Base-by-base conservation (phyloP, 139 green algal species). In the Desmodesmus armatus region DNA sequence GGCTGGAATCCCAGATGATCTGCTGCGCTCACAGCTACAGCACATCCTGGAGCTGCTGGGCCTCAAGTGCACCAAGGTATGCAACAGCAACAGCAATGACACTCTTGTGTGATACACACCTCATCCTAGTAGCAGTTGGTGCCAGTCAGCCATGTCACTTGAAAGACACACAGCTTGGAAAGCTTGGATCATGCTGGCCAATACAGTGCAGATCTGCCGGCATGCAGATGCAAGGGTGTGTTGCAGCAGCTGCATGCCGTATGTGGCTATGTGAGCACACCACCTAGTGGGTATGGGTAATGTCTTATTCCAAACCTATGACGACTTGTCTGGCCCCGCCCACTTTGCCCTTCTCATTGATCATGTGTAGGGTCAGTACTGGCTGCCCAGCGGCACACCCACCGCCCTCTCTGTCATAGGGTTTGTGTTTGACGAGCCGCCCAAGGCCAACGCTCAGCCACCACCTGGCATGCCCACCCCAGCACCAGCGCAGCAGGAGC, bases 361-460 rank as follows among this genome's bases (percentile, higher is more conserved):
- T n/a, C n/a, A n/a, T n/a, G 17, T 49, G 49, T 66, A 85, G 80
- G 80, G 69, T 23, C 67, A 86, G 70, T 79, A 74, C 37, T 86
- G 53, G 39, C 69, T 86, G 51, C 80, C 80, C 5, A 80, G 69
- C 13, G 80, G 67, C 31, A 69, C 49, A 1, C 69, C 80, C 31
- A 70, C 37, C 33, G 74, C 80, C 17, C 69, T 86, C 25, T 86
- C 80, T 23, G 44, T 86, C 3, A 71, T 86, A 39, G 80, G 80
- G 23, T 73, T 73, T 73, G 80, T 86, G n/a, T 86, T 86, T 79
- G 80, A 86, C 44, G 80, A 86, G 69, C 69, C 65, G 23, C 27
- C 33, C 13, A 39, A 67, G 43, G 29, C 29, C 15, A 35, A 40
- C 19, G 2, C 77, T 21, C 35, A 27, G 41, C 78, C 77, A n/a